Evolutionary conservation across 345 rosid genomes (phyloP), one percentile per base, ranked within the genome.

Genomic region (Ricinus communis): DNA sequence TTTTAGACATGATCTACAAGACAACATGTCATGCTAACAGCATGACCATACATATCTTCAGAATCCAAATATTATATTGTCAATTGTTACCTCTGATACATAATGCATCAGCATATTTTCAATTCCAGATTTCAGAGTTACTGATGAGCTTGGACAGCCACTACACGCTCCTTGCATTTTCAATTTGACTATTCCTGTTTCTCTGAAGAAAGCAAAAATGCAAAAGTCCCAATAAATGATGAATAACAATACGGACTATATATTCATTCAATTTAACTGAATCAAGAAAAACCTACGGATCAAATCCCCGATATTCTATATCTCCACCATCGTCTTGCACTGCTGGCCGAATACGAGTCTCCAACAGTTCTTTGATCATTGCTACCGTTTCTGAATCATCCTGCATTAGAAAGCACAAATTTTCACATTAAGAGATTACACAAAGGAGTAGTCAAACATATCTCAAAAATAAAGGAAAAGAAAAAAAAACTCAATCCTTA

Each of bases 261-360:
- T 61, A 36, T 62, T 33, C 22, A 62, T 49, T 54, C 13, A 8
- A 33, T 40, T 65, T 18, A 58, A 46, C 46, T 31, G 33, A 53
- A 72, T 19, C 58, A 71, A 71, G 36, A 69, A 52, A 70, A 80
- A 74, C 91, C 31, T 85, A 95, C 96, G 61, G 80, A 71, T 95
- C 92, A 77, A 92, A 92, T 62, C 96, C 96, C 45, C 88, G 77
- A 80, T 89, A 95, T 73, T 88, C 97, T 0, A 92, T 95, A 76
- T 95, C 99, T 55, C 99, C 97, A 68, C 99, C 99, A 80, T 95
- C 98, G 75, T 95, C 98, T 83, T 95, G 99, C 71, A 95, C 99
- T 8, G 98, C 92, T 45, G 99, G 98, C 57, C 99, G 85, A 63
- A 95, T 92, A 30, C 98, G 97, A 53, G 99, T 92, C 83, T 95